phyloP scores from a whole-genome alignment of 164 flowering plant species.

The Euptelea pleiosperma region DNA sequence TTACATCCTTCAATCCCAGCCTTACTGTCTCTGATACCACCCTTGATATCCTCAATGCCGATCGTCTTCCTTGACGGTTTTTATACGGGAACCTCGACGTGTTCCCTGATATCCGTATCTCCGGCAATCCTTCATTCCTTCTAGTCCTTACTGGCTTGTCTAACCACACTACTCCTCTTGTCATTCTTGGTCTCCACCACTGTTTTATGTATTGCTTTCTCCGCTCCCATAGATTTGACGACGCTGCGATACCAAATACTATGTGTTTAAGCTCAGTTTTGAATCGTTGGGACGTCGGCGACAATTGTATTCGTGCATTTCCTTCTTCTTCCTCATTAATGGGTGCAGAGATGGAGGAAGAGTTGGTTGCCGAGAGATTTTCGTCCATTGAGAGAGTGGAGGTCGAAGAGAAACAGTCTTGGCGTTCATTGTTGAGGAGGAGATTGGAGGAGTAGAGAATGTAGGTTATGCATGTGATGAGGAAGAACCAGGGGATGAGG shows the following conservation, averaged over 20 bases:
- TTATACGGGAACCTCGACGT: slow-evolving; percentile 26
- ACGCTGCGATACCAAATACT: slow-evolving; percentile 36
- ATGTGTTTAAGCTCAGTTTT: slow-evolving; percentile 26
- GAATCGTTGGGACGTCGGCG: not conserved
- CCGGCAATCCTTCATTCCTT: slow-evolving; percentile 21
- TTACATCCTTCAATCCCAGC: slow-evolving; percentile 23
- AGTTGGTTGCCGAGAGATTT: slow-evolving; percentile 11
- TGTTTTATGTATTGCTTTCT: slow-evolving; percentile 36
- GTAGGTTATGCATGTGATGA: slow-evolving; percentile 1
- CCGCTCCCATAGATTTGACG: slow-evolving; percentile 35
- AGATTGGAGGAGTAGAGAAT: slow-evolving; percentile 6
- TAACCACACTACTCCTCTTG: slow-evolving; percentile 30
- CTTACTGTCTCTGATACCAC: slow-evolving; percentile 33
- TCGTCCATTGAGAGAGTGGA: slow-evolving; percentile 1
- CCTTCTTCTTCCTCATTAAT: not conserved
- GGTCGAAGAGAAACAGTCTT: slow-evolving; percentile 10
- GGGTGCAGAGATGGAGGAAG: slow-evolving; percentile 1
- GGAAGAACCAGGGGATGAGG: slow-evolving; percentile 14
- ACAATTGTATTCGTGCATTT: not conserved
- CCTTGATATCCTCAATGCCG: slow-evolving; percentile 30
- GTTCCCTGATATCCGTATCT: slow-evolving; percentile 23
- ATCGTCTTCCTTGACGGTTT: slow-evolving; percentile 29
- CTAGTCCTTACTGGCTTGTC: slow-evolving; percentile 20
- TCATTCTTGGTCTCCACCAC: slow-evolving; percentile 31
- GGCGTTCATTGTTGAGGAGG: slow-evolving; percentile 13